Conservation (phyloP, 208 protist species). For the Trypanosomatidae sp. region DNA sequence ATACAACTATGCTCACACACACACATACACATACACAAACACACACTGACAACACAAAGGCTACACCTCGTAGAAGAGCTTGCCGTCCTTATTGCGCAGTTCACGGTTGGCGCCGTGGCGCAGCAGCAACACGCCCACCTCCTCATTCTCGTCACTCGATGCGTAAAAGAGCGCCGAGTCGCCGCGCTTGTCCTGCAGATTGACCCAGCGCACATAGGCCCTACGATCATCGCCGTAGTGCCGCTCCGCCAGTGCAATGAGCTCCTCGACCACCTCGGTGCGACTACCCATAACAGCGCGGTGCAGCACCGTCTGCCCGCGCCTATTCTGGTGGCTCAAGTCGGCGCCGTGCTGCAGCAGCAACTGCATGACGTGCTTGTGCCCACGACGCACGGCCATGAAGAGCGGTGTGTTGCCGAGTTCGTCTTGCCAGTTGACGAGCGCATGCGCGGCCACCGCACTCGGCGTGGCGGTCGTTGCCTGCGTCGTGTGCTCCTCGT, state of each 20-base stretch:
- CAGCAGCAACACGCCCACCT: constrained; percentile 70
- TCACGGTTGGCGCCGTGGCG: constrained; percentile 69
- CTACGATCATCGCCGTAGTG: constrained; percentile 9
- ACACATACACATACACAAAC: too few relatives aligned
- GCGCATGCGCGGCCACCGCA: too few relatives aligned
- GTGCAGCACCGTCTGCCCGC: constrained; percentile 72
- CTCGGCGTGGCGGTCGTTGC: too few relatives aligned
- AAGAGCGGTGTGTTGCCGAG: constrained; percentile 66
- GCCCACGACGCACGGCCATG: constrained; percentile 38
- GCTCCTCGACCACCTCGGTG: constrained; percentile 59
- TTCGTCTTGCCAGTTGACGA: constrained; percentile 38
- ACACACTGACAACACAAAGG: too few relatives aligned
- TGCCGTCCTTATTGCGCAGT: constrained; percentile 78
- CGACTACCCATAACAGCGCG: constrained; percentile 55
- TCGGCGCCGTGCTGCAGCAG: constrained; percentile 58
- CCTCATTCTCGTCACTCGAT: constrained; percentile 86
- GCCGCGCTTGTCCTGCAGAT: constrained; percentile 66
- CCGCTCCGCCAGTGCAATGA: constrained; percentile 47
- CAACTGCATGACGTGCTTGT: constrained; percentile 29
- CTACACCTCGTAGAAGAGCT: constrained; percentile 84
- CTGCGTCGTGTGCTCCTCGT: not conserved
- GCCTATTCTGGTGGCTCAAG: constrained; percentile 42
- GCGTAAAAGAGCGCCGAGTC: constrained; percentile 87
- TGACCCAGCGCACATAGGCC: constrained; percentile 55
- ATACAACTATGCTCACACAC: too few relatives aligned